Evolutionary conservation across 2,329 filamentous ascomycete species (phyloP).

Genomic region (Sclerotinia subarctica): DNA sequence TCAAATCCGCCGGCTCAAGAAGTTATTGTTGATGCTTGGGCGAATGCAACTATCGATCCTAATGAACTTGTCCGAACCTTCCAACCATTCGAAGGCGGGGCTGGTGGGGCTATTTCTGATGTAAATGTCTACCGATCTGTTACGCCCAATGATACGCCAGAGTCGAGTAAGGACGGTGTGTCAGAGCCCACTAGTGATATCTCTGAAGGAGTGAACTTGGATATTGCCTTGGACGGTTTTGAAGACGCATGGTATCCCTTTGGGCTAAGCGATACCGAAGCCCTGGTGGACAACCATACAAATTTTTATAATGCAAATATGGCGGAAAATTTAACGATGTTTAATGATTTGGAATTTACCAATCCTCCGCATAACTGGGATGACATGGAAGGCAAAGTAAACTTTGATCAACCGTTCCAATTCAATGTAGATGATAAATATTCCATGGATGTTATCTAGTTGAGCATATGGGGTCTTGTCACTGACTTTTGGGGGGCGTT

Average conservation of each 20-base stretch:
- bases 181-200: conserved; percentile 63
- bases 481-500: conserved; percentile 24
- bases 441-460: conserved; percentile 41
- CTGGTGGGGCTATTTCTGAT: conserved; percentile 51
- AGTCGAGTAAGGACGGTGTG: conserved; percentile 58
- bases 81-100: conserved; percentile 43
- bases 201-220: conserved; percentile 52
- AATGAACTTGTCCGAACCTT: conserved; percentile 48
- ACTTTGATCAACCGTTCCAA: conserved; percentile 53
- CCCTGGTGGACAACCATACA: conserved; percentile 31
- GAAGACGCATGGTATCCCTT: conserved; percentile 47
- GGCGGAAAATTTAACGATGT: conserved; percentile 32
- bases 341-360: conserved; percentile 31
- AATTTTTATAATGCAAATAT: conserved; percentile 39
- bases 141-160: conserved; percentile 62
- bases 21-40: conserved; percentile 39
- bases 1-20: conserved; percentile 34
- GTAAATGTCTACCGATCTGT: conserved; percentile 52
- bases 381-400: conserved; percentile 43
- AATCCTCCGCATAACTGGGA: conserved; percentile 45
- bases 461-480: conserved; percentile 20
- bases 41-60: conserved; percentile 51
- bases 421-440: conserved; percentile 48
- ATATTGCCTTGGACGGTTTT: conserved; percentile 47
- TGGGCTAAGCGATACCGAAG: conserved; percentile 42